These are phyloP conservation scores for Diaporthe destruens DNA, from an alignment of 2,329 filamentous ascomycete species.

Conservation along the genomic window DNA sequence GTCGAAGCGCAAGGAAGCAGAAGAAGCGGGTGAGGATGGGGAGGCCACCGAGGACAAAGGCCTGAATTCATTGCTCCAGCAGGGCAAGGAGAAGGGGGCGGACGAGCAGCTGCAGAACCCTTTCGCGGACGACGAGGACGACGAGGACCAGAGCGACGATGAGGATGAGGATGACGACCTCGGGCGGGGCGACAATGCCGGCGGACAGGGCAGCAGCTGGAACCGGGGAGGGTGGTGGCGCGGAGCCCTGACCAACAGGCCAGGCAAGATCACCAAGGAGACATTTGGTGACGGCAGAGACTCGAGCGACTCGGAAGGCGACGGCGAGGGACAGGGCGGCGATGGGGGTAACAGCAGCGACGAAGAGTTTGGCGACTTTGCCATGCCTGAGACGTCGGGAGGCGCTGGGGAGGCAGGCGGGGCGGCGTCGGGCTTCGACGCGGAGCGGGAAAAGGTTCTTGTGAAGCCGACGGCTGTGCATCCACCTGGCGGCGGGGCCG, in stretches of 20 bases:
- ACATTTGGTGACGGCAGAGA: slow-evolving; percentile 54
- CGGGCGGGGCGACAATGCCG: slow-evolving; percentile 50
- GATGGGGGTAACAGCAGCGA: slow-evolving; percentile 65
- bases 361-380: slow-evolving; percentile 78
- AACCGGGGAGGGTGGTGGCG: slow-evolving; percentile 55
- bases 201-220: slow-evolving; percentile 49
- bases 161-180: slow-evolving; percentile 60
- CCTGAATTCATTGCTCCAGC: slow-evolving; percentile 37
- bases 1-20: slow-evolving; percentile 70
- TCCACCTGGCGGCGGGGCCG: slow-evolving; percentile 55
- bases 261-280: slow-evolving; percentile 47
- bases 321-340: slow-evolving; percentile 62
- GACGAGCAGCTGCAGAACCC: slow-evolving; percentile 60
- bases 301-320: slow-evolving; percentile 48
- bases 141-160: slow-evolving; percentile 64
- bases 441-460: slow-evolving; percentile 57
- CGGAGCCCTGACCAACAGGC: slow-evolving; percentile 47
- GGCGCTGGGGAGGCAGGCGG: slow-evolving; percentile 21
- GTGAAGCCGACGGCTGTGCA: slow-evolving; percentile 68
- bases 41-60: slow-evolving; percentile 48
- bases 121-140: slow-evolving; percentile 69
- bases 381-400: slow-evolving; percentile 68
- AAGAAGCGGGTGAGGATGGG: slow-evolving; percentile 57
- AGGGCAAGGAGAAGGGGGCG: slow-evolving; percentile 27
- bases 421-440: slow-evolving; percentile 43